A percentile compares a stretch with the other conserved stretches of the same genome.
Conservation (phyloP, 2,329 filamentous ascomycete species). For the Gnomoniopsis sp. region DNA sequence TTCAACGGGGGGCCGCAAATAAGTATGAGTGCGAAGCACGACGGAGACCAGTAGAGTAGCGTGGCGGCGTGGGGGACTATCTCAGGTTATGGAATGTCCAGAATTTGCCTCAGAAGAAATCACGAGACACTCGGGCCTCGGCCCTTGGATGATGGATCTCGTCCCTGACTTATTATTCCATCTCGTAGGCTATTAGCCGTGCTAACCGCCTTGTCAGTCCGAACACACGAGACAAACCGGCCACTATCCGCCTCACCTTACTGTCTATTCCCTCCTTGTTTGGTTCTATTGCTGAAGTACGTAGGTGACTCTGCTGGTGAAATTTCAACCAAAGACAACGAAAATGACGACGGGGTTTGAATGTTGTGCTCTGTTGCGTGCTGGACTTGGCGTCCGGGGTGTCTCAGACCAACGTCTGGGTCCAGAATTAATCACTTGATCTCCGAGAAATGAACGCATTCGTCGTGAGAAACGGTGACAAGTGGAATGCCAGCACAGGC, state of each 20-base stretch:
- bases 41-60: neutral
- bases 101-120: conserved; percentile 8
- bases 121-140: conserved; percentile 4
- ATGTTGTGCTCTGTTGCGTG: neutral
- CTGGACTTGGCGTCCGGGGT: neutral
- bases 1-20: no score
- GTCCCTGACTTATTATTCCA: conserved; percentile 7
- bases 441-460: neutral
- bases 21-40: no score
- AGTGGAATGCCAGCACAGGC: neutral
- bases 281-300: neutral
- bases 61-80: neutral
- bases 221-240: neutral
- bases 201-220: neutral
- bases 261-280: neutral
- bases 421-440: neutral
- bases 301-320: neutral
- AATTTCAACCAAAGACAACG: neutral
- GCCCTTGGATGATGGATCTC: conserved; percentile 3
- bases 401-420: neutral
- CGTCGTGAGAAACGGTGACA: neutral
- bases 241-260: neutral
- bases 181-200: neutral
- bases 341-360: neutral
- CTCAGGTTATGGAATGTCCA: conserved; percentile 1